Conservation (phyloP, 2,329 filamentous ascomycete genomes). For the Fusarium chlamydosporum region DNA sequence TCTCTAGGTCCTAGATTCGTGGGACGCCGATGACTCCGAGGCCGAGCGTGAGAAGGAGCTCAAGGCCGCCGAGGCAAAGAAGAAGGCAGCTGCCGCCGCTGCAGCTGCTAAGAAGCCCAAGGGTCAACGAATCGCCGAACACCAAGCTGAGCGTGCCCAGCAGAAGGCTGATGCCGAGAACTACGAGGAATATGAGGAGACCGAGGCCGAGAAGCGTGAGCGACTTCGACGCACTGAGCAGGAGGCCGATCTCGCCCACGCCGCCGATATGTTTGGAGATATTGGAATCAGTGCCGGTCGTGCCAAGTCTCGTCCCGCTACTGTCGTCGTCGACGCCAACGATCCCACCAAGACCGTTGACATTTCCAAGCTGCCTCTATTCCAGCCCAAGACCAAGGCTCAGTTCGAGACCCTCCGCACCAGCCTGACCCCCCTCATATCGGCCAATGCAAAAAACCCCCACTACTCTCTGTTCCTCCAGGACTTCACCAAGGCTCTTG, state of each 20-base stretch:
- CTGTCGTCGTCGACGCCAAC: slow-evolving; percentile 76
- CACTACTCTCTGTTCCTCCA: slow-evolving; percentile 92
- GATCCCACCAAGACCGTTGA: slow-evolving; percentile 87
- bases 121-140: slow-evolving; percentile 86
- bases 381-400: slow-evolving; percentile 88
- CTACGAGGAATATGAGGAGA: slow-evolving; percentile 78
- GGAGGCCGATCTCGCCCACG: slow-evolving; percentile 89
- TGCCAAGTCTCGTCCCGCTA: slow-evolving; percentile 75
- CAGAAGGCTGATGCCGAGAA: slow-evolving; percentile 67
- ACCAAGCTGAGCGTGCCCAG: slow-evolving; percentile 72
- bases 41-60: slow-evolving; percentile 95
- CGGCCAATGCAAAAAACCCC: slow-evolving; percentile 83
- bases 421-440: slow-evolving; percentile 83
- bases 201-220: slow-evolving; percentile 78
- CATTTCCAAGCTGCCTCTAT: slow-evolving; percentile 82
- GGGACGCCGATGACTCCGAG: slow-evolving; percentile 97
- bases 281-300: slow-evolving; percentile 76
- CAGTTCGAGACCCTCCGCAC: slow-evolving; percentile 87
- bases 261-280: slow-evolving; percentile 88
- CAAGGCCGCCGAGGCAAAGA: slow-evolving; percentile 87
- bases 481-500: slow-evolving; percentile 89
- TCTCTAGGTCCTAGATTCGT: slow-evolving; percentile 89
- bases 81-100: slow-evolving; percentile 88
- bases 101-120: slow-evolving; percentile 93
- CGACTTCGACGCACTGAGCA: slow-evolving; percentile 85